Percentiles rank a stretch among this genome's conserved stretches.
phyloP scores from a whole-genome alignment of 164 flowering plant genomes.

The Magnolia officinalis region DNA sequence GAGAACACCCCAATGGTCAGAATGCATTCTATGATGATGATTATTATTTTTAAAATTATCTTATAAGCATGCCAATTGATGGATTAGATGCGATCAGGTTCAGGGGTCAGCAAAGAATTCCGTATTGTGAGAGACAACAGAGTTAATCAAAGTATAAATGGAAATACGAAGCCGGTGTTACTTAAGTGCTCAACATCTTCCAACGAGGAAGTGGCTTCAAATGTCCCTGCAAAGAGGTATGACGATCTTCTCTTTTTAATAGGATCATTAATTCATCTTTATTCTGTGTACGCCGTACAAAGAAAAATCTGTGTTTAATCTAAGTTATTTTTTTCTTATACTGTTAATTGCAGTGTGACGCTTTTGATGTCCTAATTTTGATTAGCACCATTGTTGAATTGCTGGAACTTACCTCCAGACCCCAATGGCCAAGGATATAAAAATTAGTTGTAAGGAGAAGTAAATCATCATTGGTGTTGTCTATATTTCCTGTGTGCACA shows the following conservation, averaged over 20 bases:
- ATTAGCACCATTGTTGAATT: neutral
- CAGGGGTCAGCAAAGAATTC: conserved; percentile 67
- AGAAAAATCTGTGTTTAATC: too few species aligned
- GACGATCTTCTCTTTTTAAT: neutral
- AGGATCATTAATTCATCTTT: neutral
- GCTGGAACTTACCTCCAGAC: neutral
- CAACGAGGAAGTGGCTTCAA: conserved; percentile 25
- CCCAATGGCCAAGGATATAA: neutral
- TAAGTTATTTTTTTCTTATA: neutral
- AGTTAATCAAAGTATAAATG: conserved; percentile 43
- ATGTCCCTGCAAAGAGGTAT: conserved; percentile 49
- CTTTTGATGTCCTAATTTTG: neutral
- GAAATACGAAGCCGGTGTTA: conserved; percentile 38
- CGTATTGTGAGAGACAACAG: conserved; percentile 94
- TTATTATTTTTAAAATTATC: neutral
- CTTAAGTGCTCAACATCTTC: conserved; percentile 28
- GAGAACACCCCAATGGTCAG: too few species aligned
- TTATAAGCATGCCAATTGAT: conserved; percentile 1
- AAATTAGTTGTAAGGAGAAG: neutral
- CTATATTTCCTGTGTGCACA: neutral
- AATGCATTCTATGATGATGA: too few species aligned
- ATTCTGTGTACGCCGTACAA: neutral
- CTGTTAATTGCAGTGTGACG: neutral
- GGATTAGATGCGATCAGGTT: conserved; percentile 24
- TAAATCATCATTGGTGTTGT: neutral